Percentiles rank a stretch among this genome's conserved stretches.
These are phyloP conservation scores for Coniochaeta prunicola DNA, from an alignment of 2,329 filamentous ascomycete species.

Conservation along the genomic window DNA sequence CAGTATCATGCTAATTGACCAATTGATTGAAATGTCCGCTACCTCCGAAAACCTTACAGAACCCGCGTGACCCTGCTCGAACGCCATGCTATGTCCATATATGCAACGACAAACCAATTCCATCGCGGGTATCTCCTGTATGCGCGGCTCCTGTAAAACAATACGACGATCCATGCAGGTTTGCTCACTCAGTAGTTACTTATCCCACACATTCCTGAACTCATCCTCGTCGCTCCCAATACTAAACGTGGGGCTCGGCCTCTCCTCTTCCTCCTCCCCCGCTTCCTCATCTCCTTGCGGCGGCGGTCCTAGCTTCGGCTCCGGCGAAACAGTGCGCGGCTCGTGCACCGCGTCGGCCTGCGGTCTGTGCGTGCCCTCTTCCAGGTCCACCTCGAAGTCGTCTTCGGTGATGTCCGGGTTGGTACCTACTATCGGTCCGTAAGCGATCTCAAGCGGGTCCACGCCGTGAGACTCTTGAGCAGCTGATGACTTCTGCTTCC, in stretches of 20 bases:
- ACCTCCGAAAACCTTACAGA: too few relatives aligned
- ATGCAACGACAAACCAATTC: not conserved
- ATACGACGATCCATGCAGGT: not conserved
- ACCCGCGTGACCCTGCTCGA: not conserved
- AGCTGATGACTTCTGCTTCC: slow-evolving; percentile 16
- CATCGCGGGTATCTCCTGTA: not conserved
- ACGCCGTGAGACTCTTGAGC: slow-evolving; percentile 8
- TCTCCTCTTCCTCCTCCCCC: not conserved
- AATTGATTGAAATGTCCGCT: too few relatives aligned
- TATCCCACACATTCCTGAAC: slow-evolving; percentile 39
- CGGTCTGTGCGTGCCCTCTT: slow-evolving; percentile 12
- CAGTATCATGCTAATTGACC: too few relatives aligned
- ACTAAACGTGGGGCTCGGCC: slow-evolving; percentile 8
- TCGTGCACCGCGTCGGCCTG: slow-evolving; percentile 7
- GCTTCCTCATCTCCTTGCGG: not conserved
- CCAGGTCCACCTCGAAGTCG: slow-evolving; percentile 17
- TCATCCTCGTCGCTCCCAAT: slow-evolving; percentile 30
- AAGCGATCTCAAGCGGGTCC: slow-evolving; percentile 20
- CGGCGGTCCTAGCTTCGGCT: not conserved
- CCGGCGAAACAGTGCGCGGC: not conserved
- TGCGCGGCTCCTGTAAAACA: not conserved
- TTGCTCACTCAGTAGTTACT: not conserved
- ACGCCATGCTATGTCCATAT: slow-evolving; percentile 1
- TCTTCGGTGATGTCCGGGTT: slow-evolving; percentile 15
- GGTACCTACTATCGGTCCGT: slow-evolving; percentile 16